phyloP scores from a whole-genome alignment of 495 filamentous ascomycete genomes.

The Daldinia loculata region DNA sequence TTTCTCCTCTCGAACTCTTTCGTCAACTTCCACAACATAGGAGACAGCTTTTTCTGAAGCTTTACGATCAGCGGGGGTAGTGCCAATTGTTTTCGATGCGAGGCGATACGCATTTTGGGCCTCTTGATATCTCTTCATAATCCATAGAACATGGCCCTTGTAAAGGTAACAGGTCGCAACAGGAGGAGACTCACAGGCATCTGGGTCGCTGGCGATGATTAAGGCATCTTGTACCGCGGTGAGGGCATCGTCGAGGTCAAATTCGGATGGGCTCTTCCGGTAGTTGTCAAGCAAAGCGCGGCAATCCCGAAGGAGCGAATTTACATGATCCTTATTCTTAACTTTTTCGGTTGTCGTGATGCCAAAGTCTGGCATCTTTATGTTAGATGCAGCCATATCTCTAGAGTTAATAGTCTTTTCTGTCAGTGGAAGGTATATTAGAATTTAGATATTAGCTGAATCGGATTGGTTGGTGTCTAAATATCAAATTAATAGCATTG shows the following conservation, averaged over 20 bases:
- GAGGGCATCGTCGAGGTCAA: conserved; percentile 5
- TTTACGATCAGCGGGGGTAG: conserved; percentile 7
- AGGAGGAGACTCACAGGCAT: conserved; percentile 36
- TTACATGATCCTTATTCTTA: conserved; percentile 13
- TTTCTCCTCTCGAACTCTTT: conserved; percentile 11
- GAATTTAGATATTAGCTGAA: neutral
- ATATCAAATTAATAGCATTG: conserved; percentile 25
- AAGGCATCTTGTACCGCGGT: conserved; percentile 23
- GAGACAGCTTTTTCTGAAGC: conserved; percentile 13
- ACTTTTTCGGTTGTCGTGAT: conserved; percentile 12
- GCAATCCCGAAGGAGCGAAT: conserved; percentile 7
- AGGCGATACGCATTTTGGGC: conserved; percentile 27
- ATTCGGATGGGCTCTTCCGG: conserved; percentile 49
- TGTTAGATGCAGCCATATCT: conserved; percentile 6
- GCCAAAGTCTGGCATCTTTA: conserved; percentile 15
- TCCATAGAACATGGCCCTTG: conserved; percentile 29
- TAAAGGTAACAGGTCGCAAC: conserved; percentile 37
- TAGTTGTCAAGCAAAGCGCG: conserved; percentile 32
- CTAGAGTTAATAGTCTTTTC: neutral
- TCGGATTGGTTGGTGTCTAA: neutral
- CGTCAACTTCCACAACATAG: conserved; percentile 7
- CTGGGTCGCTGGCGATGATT: conserved; percentile 25
- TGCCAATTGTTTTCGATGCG: neutral
- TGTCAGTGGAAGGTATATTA: neutral
- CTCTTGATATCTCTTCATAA: conserved; percentile 7